phyloP scores from a whole-genome alignment of 176 grass and related monocot species.

The Ampelocalamus luodianensis region DNA sequence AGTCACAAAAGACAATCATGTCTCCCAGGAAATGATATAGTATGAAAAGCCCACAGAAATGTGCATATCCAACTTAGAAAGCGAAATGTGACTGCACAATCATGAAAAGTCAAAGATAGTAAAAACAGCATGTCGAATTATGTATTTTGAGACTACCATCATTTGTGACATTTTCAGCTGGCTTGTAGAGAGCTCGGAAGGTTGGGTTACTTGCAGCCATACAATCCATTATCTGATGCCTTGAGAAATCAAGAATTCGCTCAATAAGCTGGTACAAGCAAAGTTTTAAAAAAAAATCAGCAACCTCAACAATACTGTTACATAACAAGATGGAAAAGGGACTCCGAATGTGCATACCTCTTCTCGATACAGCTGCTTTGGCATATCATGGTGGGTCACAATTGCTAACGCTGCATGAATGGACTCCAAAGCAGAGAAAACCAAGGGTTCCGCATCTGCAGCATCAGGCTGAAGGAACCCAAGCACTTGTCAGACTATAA shows the following conservation, averaged over 20 bases:
- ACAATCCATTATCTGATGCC: constrained; percentile 89
- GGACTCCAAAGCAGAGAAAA: constrained; percentile 92
- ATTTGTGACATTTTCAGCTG: constrained; percentile 72
- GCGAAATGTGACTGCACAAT: not conserved
- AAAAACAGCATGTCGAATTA: constrained; percentile 7
- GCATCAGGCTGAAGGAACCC: constrained; percentile 62
- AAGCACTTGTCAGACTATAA: constrained; percentile 52
- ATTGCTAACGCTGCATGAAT: constrained; percentile 86
- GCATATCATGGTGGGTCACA: constrained; percentile 91
- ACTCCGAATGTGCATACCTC: constrained; percentile 58
- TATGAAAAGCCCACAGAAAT: constrained; percentile 3
- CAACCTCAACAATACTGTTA: constrained; percentile 23
- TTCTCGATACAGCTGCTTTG: constrained; percentile 96
- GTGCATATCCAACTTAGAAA: constrained; percentile 29
- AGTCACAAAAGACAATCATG: constrained; percentile 11
- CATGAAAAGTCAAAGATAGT: constrained; percentile 22
- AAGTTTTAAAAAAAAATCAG: constrained; percentile 39
- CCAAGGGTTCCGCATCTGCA: constrained; percentile 65
- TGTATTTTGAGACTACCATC: constrained; percentile 57
- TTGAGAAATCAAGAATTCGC: constrained; percentile 94
- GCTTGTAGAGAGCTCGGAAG: constrained; percentile 77
- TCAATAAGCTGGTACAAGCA: constrained; percentile 81
- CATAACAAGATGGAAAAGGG: constrained; percentile 26
- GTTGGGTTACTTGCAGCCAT: constrained; percentile 89
- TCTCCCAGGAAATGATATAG: constrained; percentile 28